Conservation (phyloP, 2,329 filamentous ascomycete genomes). For the Apiospora sp. region DNA sequence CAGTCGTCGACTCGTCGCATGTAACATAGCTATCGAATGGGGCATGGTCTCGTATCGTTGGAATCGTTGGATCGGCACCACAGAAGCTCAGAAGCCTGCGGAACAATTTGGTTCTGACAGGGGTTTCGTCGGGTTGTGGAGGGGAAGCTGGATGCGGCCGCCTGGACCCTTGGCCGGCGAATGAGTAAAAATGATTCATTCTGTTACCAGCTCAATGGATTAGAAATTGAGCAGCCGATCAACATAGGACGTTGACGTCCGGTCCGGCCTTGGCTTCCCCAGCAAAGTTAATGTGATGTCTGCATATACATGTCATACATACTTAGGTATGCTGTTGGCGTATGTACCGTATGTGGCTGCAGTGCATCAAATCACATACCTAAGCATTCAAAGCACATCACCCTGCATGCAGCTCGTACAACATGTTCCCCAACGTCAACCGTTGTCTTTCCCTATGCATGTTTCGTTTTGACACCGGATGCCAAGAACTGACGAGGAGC, state of each 20-base stretch:
- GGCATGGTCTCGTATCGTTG: neutral
- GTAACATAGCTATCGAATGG: neutral
- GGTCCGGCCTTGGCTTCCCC: neutral
- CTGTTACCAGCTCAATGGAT: neutral
- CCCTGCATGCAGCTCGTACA: neutral
- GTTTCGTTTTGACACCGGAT: conserved; percentile 10
- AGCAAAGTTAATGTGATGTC: neutral
- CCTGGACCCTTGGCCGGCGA: neutral
- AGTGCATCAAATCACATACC: conserved; percentile 9
- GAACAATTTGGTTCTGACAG: conserved; percentile 2
- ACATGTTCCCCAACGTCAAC: neutral
- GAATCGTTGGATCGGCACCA: neutral
- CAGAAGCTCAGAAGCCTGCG: conserved; percentile 15
- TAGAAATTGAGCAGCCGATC: neutral
- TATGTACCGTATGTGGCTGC: neutral
- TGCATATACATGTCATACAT: neutral
- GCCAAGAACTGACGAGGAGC: neutral
- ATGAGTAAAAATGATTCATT: conserved; percentile 3
- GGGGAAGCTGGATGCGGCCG: neutral
- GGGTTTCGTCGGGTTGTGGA: neutral
- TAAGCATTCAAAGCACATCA: neutral
- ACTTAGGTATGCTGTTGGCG: neutral
- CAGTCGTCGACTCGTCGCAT: neutral
- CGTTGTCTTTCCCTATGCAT: neutral
- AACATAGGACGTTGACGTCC: neutral